Evolutionary conservation across 2,329 filamentous ascomycete species (phyloP).

Genomic region (Nemania abortiva): DNA sequence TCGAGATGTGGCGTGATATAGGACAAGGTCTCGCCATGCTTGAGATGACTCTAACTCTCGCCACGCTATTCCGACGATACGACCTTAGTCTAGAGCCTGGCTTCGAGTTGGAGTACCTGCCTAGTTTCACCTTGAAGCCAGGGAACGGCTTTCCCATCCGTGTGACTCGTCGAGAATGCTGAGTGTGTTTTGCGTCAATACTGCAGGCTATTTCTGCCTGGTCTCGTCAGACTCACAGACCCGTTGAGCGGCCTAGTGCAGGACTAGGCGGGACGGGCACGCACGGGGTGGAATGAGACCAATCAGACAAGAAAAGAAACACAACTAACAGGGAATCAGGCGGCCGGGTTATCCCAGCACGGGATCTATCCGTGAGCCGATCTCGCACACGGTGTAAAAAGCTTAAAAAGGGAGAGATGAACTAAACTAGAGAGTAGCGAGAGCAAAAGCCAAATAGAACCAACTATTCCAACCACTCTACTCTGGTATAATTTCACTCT

Average conservation of each 20-base stretch:
- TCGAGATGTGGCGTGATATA: slow-evolving; percentile 2
- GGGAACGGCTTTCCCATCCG: slow-evolving; percentile 34
- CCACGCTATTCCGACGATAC: slow-evolving; percentile 32
- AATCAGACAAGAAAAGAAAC: slow-evolving; percentile 12
- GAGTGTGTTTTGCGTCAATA: background rate
- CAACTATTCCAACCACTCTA: background rate
- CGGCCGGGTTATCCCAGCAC: background rate
- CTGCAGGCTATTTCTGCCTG: too few species aligned
- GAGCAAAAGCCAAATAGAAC: background rate
- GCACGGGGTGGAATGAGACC: background rate
- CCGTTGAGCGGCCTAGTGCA: slow-evolving; percentile 1
- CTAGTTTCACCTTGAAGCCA: slow-evolving; percentile 35
- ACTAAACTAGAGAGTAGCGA: background rate
- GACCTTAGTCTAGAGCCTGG: slow-evolving; percentile 32
- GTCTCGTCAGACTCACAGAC: background rate
- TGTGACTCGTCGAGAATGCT: slow-evolving; percentile 28
- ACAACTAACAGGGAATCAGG: background rate
- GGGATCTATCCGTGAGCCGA: slow-evolving; percentile 9
- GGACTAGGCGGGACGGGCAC: background rate
- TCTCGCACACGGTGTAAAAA: background rate
- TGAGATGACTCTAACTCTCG: slow-evolving; percentile 36
- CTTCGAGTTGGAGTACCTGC: slow-evolving; percentile 35
- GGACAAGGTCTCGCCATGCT: slow-evolving; percentile 38
- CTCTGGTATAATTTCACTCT: too few species aligned
- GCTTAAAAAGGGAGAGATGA: background rate